These are phyloP conservation scores for Solanum hybrid DNA, from an alignment of 305 asterid genomes.

Conservation along the genomic window DNA sequence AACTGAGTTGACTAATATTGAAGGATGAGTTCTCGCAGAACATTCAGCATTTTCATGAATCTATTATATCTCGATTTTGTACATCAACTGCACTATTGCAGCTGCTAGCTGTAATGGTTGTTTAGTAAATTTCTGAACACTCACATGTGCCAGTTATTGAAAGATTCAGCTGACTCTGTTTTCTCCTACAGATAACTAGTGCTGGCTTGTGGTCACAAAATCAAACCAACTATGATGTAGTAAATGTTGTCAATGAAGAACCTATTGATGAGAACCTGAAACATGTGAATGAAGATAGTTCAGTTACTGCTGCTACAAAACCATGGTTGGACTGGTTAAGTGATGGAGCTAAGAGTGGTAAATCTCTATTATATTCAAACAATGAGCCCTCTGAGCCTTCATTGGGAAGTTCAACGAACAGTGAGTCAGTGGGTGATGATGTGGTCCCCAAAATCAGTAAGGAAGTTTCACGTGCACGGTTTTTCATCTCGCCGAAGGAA, in stretches of 20 bases:
- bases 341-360: constrained; percentile 34
- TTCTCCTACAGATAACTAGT: constrained; percentile 67
- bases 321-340: constrained; percentile 67
- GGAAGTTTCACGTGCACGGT: constrained; percentile 46
- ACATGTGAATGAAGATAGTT: constrained; percentile 36
- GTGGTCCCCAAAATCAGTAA: constrained; percentile 35
- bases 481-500: constrained; percentile 64
- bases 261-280: constrained; percentile 21
- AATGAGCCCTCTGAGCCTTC: constrained; percentile 47
- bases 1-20: neutral
- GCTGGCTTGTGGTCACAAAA: constrained; percentile 75
- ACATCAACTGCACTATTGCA: neutral
- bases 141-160: constrained; percentile 9
- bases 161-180: constrained; percentile 4
- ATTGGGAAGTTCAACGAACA: constrained; percentile 30
- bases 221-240: constrained; percentile 29
- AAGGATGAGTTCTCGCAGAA: neutral
- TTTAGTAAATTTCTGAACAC: neutral
- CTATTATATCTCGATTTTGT: neutral
- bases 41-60: neutral
- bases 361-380: constrained; percentile 35
- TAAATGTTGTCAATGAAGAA: constrained; percentile 19
- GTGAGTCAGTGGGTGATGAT: constrained; percentile 40
- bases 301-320: constrained; percentile 26
- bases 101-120: neutral